These are phyloP conservation scores for Alternaria gaisen DNA, from an alignment of 2,329 filamentous ascomycete species.

Conservation along the genomic window DNA sequence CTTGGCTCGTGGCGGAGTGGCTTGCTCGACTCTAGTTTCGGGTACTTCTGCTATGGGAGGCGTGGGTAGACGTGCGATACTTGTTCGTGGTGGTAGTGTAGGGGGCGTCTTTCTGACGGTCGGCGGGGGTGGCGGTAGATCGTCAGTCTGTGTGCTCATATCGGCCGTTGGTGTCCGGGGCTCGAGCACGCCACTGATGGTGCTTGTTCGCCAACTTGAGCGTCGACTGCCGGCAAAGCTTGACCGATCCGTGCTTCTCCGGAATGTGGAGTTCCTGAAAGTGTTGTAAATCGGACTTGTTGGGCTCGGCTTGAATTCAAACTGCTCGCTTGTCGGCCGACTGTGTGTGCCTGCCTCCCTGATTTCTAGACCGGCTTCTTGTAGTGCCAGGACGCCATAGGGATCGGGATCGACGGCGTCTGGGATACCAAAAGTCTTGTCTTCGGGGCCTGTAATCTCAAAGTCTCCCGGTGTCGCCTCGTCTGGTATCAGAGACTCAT, in stretches of 20 bases:
- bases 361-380: conserved; percentile 88
- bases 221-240: conserved; percentile 65
- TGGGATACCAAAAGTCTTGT: conserved; percentile 77
- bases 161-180: conserved; percentile 67
- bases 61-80: conserved; percentile 28
- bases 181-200: conserved; percentile 68
- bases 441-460: conserved; percentile 59
- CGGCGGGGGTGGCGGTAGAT: conserved; percentile 31
- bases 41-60: conserved; percentile 48
- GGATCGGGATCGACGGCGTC: conserved; percentile 86
- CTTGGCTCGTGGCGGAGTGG: conserved; percentile 21
- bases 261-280: conserved; percentile 65
- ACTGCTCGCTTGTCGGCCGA: conserved; percentile 78
- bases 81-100: conserved; percentile 35
- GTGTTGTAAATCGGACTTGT: conserved; percentile 74
- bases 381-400: conserved; percentile 88
- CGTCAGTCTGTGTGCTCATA: conserved; percentile 29
- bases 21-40: conserved; percentile 38
- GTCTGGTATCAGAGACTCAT: conserved; percentile 71
- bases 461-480: conserved; percentile 81
- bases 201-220: conserved; percentile 76
- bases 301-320: conserved; percentile 81
- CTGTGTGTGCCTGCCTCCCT: conserved; percentile 83
- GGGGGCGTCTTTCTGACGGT: conserved; percentile 34
- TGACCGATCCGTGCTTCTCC: conserved; percentile 75